A percentile compares a stretch with the other conserved stretches of the same genome.
These are phyloP conservation scores for Trametopsis cervina DNA, from an alignment of 768 basidiomycete genomes.

Conservation along the genomic window DNA sequence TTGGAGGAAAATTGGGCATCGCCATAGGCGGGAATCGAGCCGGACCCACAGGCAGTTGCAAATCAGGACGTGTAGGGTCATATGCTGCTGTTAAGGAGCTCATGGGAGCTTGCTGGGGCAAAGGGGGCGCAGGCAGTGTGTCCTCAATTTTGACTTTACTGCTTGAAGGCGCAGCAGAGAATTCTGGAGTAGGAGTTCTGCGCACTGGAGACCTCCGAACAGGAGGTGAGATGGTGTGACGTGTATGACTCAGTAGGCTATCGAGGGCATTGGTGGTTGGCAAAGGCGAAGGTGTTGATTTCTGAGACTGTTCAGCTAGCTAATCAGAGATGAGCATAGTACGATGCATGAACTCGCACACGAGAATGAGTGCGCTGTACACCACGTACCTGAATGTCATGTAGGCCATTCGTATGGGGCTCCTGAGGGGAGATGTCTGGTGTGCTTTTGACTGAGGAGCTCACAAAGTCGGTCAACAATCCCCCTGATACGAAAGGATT, in stretches of 20 bases:
- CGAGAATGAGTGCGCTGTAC: no score
- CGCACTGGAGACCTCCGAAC: not conserved
- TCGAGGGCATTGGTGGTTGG: no score
- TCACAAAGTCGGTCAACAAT: conserved; percentile 38
- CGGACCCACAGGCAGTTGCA: not conserved
- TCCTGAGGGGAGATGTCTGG: not conserved
- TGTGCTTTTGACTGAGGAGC: not conserved
- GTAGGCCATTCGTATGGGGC: no score
- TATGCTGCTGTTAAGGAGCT: not conserved
- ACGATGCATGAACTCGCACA: no score
- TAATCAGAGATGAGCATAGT: no score
- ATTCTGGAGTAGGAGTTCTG: not conserved
- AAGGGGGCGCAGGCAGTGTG: conserved; percentile 1
- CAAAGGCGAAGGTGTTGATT: no score
- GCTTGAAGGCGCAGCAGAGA: conserved; percentile 32
- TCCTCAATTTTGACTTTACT: conserved; percentile 25
- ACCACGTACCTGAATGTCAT: no score
- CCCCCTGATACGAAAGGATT: conserved; percentile 50
- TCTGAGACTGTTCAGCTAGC: no score
- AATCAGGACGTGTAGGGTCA: not conserved
- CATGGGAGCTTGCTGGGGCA: not conserved
- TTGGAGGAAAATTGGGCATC: not conserved
- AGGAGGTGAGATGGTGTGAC: not conserved
- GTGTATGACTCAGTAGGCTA: not conserved
- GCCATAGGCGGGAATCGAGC: not conserved